A percentile compares a stretch with the other conserved stretches of the same genome.
Evolutionary conservation across 495 filamentous ascomycete genomes (phyloP).

Genomic region (Podospora pseudopauciseta): DNA sequence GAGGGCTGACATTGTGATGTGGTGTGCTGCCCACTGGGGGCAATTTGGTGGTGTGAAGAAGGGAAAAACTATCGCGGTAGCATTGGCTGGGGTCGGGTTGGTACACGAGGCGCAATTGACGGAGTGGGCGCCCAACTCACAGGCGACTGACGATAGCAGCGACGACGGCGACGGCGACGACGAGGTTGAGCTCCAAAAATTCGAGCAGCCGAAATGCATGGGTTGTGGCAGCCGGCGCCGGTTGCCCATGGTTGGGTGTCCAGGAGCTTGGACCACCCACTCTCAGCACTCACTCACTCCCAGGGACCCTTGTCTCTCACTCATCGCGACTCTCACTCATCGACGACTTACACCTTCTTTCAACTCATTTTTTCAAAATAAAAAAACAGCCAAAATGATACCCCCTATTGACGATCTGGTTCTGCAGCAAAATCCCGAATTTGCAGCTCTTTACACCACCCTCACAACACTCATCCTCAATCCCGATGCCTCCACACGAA

Average conservation of each 20-base stretch:
- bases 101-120: not conserved
- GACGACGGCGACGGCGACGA: not conserved
- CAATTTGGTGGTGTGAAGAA: not conserved
- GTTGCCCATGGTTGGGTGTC: not conserved
- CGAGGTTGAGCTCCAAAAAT: conserved; percentile 20
- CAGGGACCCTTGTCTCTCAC: conserved; percentile 10
- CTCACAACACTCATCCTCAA: conserved; percentile 58
- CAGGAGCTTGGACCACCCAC: not conserved
- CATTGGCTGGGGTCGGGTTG: conserved; percentile 3
- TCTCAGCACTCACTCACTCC: conserved; percentile 16
- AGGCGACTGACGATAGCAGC: not conserved
- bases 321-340: not conserved
- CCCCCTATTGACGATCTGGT: conserved; percentile 61
- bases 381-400: conserved; percentile 48
- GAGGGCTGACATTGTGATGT: conserved; percentile 17
- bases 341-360: not conserved
- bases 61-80: not conserved
- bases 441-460: conserved; percentile 59
- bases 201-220: conserved; percentile 7
- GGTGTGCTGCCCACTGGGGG: not conserved
- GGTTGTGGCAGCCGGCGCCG: conserved; percentile 6
- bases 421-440: conserved; percentile 60
- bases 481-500: conserved; percentile 58
- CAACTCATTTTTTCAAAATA: conserved; percentile 4
- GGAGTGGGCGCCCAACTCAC: not conserved